Evolutionary conservation across 352 stramenopile species (phyloP), one percentile per base, ranked within the genome.

Genomic region (Aphanomyces invadans): DNA sequence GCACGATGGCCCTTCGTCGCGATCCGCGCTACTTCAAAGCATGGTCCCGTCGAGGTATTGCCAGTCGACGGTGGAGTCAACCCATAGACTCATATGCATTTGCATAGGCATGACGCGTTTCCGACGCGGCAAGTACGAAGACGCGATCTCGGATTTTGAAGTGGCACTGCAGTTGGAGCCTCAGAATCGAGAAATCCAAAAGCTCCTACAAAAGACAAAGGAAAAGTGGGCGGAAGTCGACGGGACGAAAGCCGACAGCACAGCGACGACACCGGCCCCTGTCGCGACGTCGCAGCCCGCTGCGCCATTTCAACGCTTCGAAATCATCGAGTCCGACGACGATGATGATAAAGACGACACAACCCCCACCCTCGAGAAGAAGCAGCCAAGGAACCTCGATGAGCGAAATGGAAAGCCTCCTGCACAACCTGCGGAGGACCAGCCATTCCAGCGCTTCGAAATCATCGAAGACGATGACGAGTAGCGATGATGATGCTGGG

Each of bases 21-120:
- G 83, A 97, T 68, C 71, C 83, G n/a, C 64, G 33, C 4, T 97
- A 97, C 56, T 70, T 77, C 36, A 98, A 98, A 70, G 88, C 86
- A 3, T 89, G 87, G 73, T 82, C 74, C 39, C 79, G 90, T 51
- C 80, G 92, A 42, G 92, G 88, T 12, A 96, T 96, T 81, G 10
- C 19, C 17, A n/a, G 15, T 48, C 1, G 39, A 48, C 15, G 15
- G n/a, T 48, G 39, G 39, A 54, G n/a, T n/a, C n/a, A n/a, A n/a
- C n/a, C n/a, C n/a, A n/a, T n/a, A n/a, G n/a, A n/a, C n/a, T n/a
- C n/a, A n/a, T n/a, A n/a, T n/a, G n/a, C n/a, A n/a, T n/a, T n/a
- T n/a, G n/a, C n/a, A n/a, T 57, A 57, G 49, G 49, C 0, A 69
- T 73, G 51, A 87, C 83, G 33, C 82, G 87, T 26, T 90, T 96